Conservation (phyloP, 1,284 basidiomycete genomes). For the Chalciporus sp. region DNA sequence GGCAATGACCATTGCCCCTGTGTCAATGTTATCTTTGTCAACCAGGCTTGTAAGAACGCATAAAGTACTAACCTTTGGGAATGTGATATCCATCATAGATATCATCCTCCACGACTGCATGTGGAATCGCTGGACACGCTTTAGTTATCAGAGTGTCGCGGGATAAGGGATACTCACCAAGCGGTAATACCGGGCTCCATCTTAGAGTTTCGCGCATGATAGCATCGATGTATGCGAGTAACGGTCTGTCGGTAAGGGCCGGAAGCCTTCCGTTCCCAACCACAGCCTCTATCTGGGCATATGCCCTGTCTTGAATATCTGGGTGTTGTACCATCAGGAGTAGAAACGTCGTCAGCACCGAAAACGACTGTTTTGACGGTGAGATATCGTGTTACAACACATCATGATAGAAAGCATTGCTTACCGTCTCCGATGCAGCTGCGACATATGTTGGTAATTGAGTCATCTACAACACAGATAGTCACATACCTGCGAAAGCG, state of each 20-base stretch:
- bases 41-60: neutral
- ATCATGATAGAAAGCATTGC: too few species aligned
- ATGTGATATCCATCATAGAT: slow-evolving; percentile 22
- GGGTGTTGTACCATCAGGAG: slow-evolving; percentile 38
- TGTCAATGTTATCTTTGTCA: neutral
- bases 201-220: slow-evolving; percentile 35
- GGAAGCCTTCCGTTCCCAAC: slow-evolving; percentile 33
- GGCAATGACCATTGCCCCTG: slow-evolving; percentile 12
- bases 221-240: slow-evolving; percentile 35
- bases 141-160: slow-evolving; percentile 1
- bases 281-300: slow-evolving; percentile 35
- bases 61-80: slow-evolving; percentile 12
- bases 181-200: slow-evolving; percentile 21
- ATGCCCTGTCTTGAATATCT: slow-evolving; percentile 31
- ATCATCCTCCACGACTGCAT: neutral
- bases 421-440: slow-evolving; percentile 17
- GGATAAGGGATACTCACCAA: slow-evolving; percentile 8
- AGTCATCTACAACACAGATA: too few species aligned
- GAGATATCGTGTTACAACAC: too few species aligned
- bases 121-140: slow-evolving; percentile 13
- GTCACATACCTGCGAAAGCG: slow-evolving; percentile 11
- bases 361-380: too few species aligned
- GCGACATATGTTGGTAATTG: too few species aligned
- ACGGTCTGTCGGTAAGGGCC: slow-evolving; percentile 27
- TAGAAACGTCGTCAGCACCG: slow-evolving; percentile 26